These are phyloP conservation scores for Cladobotryum protrusum DNA, from an alignment of 2,329 filamentous ascomycete genomes.

Conservation along the genomic window DNA sequence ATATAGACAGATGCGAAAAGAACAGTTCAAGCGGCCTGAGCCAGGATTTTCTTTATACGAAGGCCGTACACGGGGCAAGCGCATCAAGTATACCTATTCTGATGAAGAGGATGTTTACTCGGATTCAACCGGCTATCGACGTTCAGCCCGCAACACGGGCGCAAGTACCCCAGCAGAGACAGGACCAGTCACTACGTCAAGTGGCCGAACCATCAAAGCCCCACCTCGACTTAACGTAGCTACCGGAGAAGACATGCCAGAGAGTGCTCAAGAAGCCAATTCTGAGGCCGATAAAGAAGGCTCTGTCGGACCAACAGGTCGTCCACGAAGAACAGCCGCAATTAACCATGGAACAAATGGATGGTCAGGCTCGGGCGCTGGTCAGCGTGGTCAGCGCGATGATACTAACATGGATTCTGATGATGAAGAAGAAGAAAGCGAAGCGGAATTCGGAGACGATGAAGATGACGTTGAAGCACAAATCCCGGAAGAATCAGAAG, in stretches of 20 bases:
- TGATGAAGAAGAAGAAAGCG: constrained; percentile 61
- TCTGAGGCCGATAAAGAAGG: constrained; percentile 34
- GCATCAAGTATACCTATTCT: constrained; percentile 92
- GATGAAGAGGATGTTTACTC: constrained; percentile 74
- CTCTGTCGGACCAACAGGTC: constrained; percentile 38
- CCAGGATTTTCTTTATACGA: constrained; percentile 91
- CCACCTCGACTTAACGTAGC: constrained; percentile 61
- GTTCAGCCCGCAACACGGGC: constrained; percentile 68
- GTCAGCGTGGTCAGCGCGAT: constrained; percentile 32
- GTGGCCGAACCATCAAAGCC: constrained; percentile 76
- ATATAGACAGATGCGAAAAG: constrained; percentile 79
- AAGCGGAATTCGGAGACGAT: constrained; percentile 70
- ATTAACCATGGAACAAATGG: constrained; percentile 45
- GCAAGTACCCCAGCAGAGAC: constrained; percentile 66
- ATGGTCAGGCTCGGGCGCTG: constrained; percentile 28
- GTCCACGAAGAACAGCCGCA: constrained; percentile 46
- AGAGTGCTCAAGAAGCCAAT: constrained; percentile 41
- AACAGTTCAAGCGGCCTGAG: constrained; percentile 80
- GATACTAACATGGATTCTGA: constrained; percentile 51
- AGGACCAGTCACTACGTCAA: constrained; percentile 65
- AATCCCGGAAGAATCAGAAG: constrained; percentile 53
- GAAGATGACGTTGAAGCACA: constrained; percentile 65
- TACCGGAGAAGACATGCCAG: constrained; percentile 41
- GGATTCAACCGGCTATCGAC: constrained; percentile 55
- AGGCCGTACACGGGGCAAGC: constrained; percentile 90